Base-by-base conservation (phyloP, 2,329 filamentous ascomycete genomes). In the Fusarium udum region DNA sequence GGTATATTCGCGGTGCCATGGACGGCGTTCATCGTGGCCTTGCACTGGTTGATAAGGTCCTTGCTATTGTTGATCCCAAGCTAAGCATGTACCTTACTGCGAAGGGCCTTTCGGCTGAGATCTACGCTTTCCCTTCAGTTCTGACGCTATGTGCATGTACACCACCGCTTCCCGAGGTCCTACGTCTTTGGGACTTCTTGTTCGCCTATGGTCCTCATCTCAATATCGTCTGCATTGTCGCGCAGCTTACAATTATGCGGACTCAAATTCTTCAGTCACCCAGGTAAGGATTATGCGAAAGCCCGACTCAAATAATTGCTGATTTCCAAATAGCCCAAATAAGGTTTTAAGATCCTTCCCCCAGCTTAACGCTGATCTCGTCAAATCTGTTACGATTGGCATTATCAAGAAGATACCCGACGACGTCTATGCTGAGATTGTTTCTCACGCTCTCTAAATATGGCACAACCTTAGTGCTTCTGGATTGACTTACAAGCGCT, bases 71-170 rank as follows among this genome's bases (percentile, higher is more conserved):
- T 53, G 96, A 98, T 79, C 91, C 93, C 4, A 96, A 95, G 81
- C 87, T 99, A 51, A 95, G 93, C 78, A 85, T 91, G 32, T 95
- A 97, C 80, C 88, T 99, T 36, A 92, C 93, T 66, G 91, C 91
- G 61, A 97, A 97, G 82, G 93, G 93, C 18, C 90, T 99, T 82
- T 92, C 94, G 70, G 96, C 96, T 6, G 94, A 97, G 84, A 93
- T 99, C 62, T 99, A 98, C 80, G 96, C 95, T 6, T 99, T 99
- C 78, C 94, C 96, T 4, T 97, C 94, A 3, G 96, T 99, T 1
- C 86, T 98, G 72, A 99, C 96, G 1, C 88, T 99, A 57, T 98
- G 95, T 79, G 96, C 96, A 32, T 98, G 96, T 82, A 99, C 96
- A 22, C 96, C 96, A 22, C 96, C 96, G 6, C 83, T 99, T 61